Percentiles rank a stretch among this genome's conserved stretches.
These are phyloP conservation scores for Aleurites moluccanus DNA, from an alignment of 441 rosid genomes.

Conservation along the genomic window DNA sequence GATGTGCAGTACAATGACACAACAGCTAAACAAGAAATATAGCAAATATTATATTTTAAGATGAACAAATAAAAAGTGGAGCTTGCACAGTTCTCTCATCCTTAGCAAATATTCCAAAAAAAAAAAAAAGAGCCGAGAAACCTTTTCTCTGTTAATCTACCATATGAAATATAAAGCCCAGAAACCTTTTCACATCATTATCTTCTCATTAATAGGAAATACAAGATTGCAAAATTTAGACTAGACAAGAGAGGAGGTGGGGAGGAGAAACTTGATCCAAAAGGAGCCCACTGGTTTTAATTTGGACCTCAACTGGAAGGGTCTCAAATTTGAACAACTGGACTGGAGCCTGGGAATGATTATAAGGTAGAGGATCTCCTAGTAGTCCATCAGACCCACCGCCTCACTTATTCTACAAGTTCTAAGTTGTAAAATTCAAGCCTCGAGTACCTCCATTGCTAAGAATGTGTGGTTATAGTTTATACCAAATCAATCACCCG, in stretches of 20 bases:
- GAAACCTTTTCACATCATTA: neutral
- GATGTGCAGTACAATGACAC: neutral
- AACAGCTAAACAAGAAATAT: neutral
- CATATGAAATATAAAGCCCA: neutral
- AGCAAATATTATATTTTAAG: neutral
- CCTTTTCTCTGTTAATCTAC: neutral
- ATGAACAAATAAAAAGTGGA: neutral
- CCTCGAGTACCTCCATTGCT: neutral
- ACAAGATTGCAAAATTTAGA: neutral
- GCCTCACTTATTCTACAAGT: neutral
- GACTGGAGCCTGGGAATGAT: neutral
- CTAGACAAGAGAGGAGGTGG: neutral
- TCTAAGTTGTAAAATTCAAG: neutral
- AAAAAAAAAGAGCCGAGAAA: neutral
- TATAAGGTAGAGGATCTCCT: neutral
- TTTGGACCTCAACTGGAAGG: neutral
- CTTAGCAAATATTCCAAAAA: neutral
- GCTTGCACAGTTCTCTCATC: neutral
- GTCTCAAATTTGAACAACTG: too few relatives aligned
- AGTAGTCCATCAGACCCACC: neutral
- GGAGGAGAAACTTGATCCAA: neutral
- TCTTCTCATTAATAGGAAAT: neutral
- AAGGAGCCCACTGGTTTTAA: neutral
- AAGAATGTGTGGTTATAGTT: neutral
- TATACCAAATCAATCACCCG: neutral